Conservation (phyloP, 192 early-diverging fungal genomes). For the Coemansia sp. region DNA sequence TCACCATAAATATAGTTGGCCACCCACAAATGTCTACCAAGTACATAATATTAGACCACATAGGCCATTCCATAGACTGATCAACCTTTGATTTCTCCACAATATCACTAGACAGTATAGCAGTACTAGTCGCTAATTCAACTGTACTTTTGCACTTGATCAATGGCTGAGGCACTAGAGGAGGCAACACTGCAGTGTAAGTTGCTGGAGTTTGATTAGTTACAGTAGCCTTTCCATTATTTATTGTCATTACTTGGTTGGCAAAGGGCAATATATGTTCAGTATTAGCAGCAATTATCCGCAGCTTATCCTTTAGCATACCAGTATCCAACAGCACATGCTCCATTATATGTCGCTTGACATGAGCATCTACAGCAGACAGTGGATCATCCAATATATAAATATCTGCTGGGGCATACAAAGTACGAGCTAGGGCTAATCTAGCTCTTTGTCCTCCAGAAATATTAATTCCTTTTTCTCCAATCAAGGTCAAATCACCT, state of each 20-base stretch:
- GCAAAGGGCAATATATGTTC: background rate
- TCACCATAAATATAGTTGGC: background rate
- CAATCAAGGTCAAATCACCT: slow-evolving; percentile 56
- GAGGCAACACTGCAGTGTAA: background rate
- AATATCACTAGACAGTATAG: background rate
- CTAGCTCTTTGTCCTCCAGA: slow-evolving; percentile 65
- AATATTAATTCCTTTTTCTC: slow-evolving; percentile 58
- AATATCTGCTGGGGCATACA: slow-evolving; percentile 60
- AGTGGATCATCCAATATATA: slow-evolving; percentile 27
- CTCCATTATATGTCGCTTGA: slow-evolving; percentile 25
- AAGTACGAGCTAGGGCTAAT: slow-evolving; percentile 62
- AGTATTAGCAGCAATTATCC: background rate
- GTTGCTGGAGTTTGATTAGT: background rate
- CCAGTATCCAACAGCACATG: slow-evolving; percentile 11
- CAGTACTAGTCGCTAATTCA: background rate
- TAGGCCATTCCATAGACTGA: background rate
- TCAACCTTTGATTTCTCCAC: background rate
- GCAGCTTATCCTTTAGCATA: background rate
- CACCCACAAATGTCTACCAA: background rate
- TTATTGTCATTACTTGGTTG: background rate
- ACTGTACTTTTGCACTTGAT: too few relatives aligned
- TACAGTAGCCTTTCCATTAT: background rate
- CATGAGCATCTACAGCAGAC: slow-evolving; percentile 26
- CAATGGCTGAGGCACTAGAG: background rate
- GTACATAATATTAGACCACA: background rate